Conservation (phyloP, 805 yeast genomes). For the Isabelozyma pseudorhagii region DNA sequence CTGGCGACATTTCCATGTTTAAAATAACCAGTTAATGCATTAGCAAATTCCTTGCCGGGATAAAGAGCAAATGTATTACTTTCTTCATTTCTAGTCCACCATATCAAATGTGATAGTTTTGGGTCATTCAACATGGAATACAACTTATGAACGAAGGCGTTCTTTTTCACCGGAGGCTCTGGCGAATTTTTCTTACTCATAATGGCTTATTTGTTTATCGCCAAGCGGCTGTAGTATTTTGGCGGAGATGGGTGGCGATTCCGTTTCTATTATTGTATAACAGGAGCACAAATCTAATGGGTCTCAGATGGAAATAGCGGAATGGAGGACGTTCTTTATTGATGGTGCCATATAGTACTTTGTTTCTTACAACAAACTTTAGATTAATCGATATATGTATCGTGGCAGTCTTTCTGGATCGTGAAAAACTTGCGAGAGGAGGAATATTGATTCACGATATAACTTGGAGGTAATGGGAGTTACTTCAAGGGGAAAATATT, state of each 20-base stretch:
- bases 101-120: conserved; percentile 31
- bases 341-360: background rate
- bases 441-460: too few relatives aligned
- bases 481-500: too few relatives aligned
- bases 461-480: too few relatives aligned
- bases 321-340: background rate
- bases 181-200: conserved; percentile 22
- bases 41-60: conserved; percentile 63
- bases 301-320: background rate
- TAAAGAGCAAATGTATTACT: conserved; percentile 58
- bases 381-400: too few relatives aligned
- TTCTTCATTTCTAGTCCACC: conserved; percentile 46
- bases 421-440: too few relatives aligned
- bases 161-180: conserved; percentile 40
- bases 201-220: background rate
- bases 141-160: conserved; percentile 56
- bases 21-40: conserved; percentile 67
- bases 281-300: background rate
- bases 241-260: background rate
- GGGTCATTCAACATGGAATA: conserved; percentile 39
- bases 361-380: too few relatives aligned
- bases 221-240: background rate
- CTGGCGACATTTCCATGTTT: conserved; percentile 93
- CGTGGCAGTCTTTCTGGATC: too few relatives aligned
- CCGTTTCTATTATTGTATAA: background rate